Evolutionary conservation across 1,284 basidiomycete species (phyloP).

Genomic region (Fomes fomentarius): DNA sequence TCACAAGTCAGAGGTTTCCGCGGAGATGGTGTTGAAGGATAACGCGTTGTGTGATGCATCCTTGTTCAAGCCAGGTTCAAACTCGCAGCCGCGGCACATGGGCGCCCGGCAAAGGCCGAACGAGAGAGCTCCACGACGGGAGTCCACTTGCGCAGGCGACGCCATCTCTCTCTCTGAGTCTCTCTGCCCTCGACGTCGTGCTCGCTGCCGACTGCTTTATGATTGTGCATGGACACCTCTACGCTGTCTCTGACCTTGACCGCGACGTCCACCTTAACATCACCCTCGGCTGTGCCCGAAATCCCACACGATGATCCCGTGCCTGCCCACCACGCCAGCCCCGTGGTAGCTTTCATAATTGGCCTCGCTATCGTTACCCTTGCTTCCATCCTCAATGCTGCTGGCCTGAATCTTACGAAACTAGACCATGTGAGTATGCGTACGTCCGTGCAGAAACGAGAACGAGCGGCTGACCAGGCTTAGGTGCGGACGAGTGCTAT

Average conservation of each 20-base stretch:
- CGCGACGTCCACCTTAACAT: slow-evolving; percentile 10
- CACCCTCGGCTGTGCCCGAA: slow-evolving; percentile 11
- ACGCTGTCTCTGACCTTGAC: slow-evolving; percentile 1
- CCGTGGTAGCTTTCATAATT: slow-evolving; percentile 78
- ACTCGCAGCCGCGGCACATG: too few relatives aligned
- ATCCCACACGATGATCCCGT: slow-evolving; percentile 26
- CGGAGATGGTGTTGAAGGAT: background rate
- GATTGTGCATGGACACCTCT: slow-evolving; percentile 23
- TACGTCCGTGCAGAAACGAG: background rate
- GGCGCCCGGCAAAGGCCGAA: slow-evolving; percentile 4
- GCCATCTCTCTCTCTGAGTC: background rate
- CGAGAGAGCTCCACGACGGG: slow-evolving; percentile 10
- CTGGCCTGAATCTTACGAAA: slow-evolving; percentile 84
- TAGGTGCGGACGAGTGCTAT: slow-evolving; percentile 72
- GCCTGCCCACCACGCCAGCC: slow-evolving; percentile 49
- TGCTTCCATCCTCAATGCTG: slow-evolving; percentile 83
- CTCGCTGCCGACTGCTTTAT: slow-evolving; percentile 3
- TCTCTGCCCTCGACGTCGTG: background rate
- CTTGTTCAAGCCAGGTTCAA: too few relatives aligned
- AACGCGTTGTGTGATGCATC: too few relatives aligned
- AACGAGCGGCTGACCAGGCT: background rate
- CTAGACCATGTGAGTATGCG: slow-evolving; percentile 71
- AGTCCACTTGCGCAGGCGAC: slow-evolving; percentile 3
- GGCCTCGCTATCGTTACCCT: slow-evolving; percentile 78
- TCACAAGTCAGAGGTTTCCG: too few relatives aligned